Base-by-base conservation (phyloP, 768 basidiomycete species). In the Asterophora lycoperdoides region DNA sequence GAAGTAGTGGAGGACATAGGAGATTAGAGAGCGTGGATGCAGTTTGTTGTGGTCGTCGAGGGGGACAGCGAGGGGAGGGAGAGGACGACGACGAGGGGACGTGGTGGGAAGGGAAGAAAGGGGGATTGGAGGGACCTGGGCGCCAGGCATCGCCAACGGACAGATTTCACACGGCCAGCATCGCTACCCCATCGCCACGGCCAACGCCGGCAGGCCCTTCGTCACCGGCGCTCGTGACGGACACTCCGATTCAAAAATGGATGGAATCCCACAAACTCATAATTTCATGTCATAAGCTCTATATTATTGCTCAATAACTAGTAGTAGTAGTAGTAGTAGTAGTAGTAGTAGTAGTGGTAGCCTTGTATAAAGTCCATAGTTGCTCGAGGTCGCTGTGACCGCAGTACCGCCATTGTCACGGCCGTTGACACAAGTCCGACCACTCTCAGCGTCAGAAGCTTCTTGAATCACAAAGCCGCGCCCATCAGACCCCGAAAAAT, bases 171-270 rank as follows among this genome's bases (percentile, higher is more conserved):
- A 75, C 75, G 73, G 73, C 62, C 68, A 74, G 66, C 71, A 71
- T 75, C 73, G 73, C 73, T 75, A 75, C 72, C 68, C 67, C 75
- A 74, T 75, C 74, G 74, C 72, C 71, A 77, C 75, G 75, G 75
- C 72, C 75, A 76, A 74, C 73, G 74, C 75, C 75, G 75, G 72
- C 73, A 73, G 73, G 68, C 60, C 69, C 69, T 75, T 75, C 72
- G 75, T 74, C 74, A 74, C 72, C 73, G 73, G 72, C 67, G 73
- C 72, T 75, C 73, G 74, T 76, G 73, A 76, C 74, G 73, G 71
- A 67, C 63, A 68, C 66, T 72, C 70, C 70, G 70, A 72, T 64
- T 65, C 62, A 62, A 60, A 53, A 56, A 52, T 6, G 23, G 23
- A 52, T 6, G 23, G 23, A 23, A 23, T 23, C 43, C 39, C 29